Base-by-base conservation (phyloP, 352 stramenopile genomes). In the Globisporangium spinosum region DNA sequence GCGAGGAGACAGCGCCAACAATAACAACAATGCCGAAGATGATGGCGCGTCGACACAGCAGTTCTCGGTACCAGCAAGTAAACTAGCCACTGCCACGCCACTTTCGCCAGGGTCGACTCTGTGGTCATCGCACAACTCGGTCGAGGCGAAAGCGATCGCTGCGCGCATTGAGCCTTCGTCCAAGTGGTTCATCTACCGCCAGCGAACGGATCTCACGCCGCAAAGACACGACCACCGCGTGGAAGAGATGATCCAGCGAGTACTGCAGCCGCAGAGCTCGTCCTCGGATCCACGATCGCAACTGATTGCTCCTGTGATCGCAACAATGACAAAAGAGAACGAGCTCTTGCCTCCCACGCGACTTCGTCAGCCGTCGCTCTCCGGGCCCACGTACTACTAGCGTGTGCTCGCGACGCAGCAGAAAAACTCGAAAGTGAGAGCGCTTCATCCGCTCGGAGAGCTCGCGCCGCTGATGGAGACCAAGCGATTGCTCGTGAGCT, bases 161-260 rank as follows among this genome's bases (percentile, higher is more conserved):
- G 64, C 70, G 12, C 58, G 74, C 2, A 54, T 89, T 17, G 65
- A 64, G 3, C 71, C 73, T 0, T 82, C 82, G 13, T 74, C 75
- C 15, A 77, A 91, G 43, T 91, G 83, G 83, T 68, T 91, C 25
- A 82, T 91, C 59, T 80, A 89, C 57, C 79, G 80, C 20, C 72
- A 81, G 56, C 83, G 77, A 15, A 32, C 65, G 12, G 85, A 84
- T 29, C 66, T 69, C 45, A 82, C 70, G 8, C 70, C 74, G 13
- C 72, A 75, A 32, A 72, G 83, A n/a, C 75, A 78, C 40, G 71
- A 84, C 45, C 54, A 73, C 7, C 75, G 83, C 27, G 68, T 82
- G 15, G 73, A 89, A n/a, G 75, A 82, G 38, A 70, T 87, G 62
- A 66, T 90, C 9, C 34, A 74, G 12, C 67, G 73, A 12, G 70